Conservation (phyloP, 257 asterid species). For the Nicotiana sylvestris region DNA sequence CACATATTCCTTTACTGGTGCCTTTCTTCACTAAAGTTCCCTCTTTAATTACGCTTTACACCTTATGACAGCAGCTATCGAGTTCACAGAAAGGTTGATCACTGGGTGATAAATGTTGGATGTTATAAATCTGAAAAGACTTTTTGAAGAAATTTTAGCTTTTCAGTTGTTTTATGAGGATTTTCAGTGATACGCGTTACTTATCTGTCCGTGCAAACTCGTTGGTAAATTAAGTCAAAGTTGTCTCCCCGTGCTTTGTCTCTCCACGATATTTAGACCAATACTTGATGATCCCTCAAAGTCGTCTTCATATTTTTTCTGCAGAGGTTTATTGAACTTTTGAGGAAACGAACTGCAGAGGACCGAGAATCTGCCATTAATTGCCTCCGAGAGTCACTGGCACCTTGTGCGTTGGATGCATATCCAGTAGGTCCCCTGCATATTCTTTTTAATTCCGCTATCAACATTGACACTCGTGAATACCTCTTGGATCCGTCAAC, state of each 20-base stretch:
- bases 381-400: slow-evolving; percentile 38
- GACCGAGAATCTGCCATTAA: too few relatives aligned
- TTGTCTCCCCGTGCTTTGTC: too few relatives aligned
- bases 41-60: neutral
- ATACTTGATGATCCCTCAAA: too few relatives aligned
- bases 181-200: neutral
- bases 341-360: too few relatives aligned
- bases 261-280: too few relatives aligned
- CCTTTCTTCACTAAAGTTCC: neutral
- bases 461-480: slow-evolving; percentile 5
- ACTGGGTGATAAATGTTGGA: neutral
- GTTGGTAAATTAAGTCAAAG: neutral
- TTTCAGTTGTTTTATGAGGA: neutral
- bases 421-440: slow-evolving; percentile 59
- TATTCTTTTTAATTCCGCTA: neutral
- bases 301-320: too few relatives aligned
- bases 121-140: neutral
- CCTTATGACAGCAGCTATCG: neutral
- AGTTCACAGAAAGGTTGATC: neutral
- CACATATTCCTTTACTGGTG: neutral
- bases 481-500: neutral
- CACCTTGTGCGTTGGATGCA: slow-evolving; percentile 95
- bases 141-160: neutral
- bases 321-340: too few relatives aligned
- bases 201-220: neutral